Base-by-base conservation (phyloP, 1,139 yeast species). In the Nematodospora anomalae region DNA sequence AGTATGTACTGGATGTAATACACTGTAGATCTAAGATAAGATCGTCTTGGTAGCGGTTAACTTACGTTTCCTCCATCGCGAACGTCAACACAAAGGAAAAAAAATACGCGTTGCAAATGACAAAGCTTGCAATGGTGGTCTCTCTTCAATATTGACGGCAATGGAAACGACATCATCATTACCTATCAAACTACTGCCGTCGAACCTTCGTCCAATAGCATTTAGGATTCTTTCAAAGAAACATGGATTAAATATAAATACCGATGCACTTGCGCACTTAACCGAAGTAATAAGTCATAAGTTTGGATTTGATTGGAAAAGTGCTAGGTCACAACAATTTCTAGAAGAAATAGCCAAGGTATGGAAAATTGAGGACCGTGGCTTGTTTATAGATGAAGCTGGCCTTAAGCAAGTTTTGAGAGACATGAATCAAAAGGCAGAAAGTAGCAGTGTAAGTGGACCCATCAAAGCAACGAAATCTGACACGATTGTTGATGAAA, bases 331-430 rank as follows among this genome's bases (percentile, higher is more conserved):
- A 0, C 82, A 83, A 46, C 66, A 69, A 40, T 83, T 83, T 47
- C 58, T 92, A 27, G 97, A 92, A 51, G 83, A 81, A 13, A 74
- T 90, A 14, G 96, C 95, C 3, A 71, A 75, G 33, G 53, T 76
- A 4, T 92, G 98, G 98, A 88, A 88, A 51, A 81, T 76, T 33
- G 95, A 89, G 52, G 96, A 88, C 41, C 67, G 94, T 28, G 97
- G 96, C 0, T 53, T 88, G 10, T 90, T 90, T 49, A 71, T 92
- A 2, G 96, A 88, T 52, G 88, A 89, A 1, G 76, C 70, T 3
- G 85, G 88, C 2, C 70, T 89, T 16, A 60, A 65, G 2, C 77
- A 75, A 28, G 81, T 89, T 2, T 65, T 89, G 16, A 71, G 74
- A 38, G 96, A 57, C 37, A 30, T 43, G 42, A 47, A 42, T 27